Conservation (phyloP, 2,329 filamentous ascomycete genomes). For the Nigrospora oryzae region DNA sequence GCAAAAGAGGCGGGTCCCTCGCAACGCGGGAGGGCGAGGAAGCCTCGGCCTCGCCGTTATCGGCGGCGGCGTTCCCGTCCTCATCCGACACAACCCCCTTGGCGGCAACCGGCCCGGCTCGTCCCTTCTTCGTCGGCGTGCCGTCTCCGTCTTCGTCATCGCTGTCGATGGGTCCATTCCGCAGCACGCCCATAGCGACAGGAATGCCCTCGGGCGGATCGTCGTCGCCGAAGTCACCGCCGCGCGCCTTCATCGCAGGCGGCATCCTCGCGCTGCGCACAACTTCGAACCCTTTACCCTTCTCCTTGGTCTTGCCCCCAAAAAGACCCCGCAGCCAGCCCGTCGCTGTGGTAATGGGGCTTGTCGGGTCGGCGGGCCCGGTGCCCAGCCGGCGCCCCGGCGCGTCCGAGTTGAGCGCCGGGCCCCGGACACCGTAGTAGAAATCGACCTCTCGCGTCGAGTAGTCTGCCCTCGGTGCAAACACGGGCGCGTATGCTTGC, state of each 20-base stretch:
- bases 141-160: conserved; percentile 52
- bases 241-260: conserved; percentile 56
- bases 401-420: conserved; percentile 73
- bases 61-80: conserved; percentile 35
- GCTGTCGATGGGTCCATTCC: conserved; percentile 55
- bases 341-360: conserved; percentile 79
- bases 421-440: conserved; percentile 88
- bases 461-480: conserved; percentile 68
- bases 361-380: conserved; percentile 88
- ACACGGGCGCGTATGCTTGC: conserved; percentile 27
- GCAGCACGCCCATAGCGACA: conserved; percentile 51
- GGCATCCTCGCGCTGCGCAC: conserved; percentile 85
- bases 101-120: conserved; percentile 19
- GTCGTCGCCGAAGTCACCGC: conserved; percentile 52
- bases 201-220: conserved; percentile 59
- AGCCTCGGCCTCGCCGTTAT: conserved; percentile 33
- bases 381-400: conserved; percentile 83
- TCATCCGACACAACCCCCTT: conserved; percentile 35
- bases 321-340: conserved; percentile 81
- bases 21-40: conserved; percentile 24
- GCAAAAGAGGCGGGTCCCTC: conserved; percentile 46
- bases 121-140: conserved; percentile 19
- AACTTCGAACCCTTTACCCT: conserved; percentile 94
- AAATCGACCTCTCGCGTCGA: conserved; percentile 93
- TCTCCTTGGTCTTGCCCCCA: conserved; percentile 83